These are phyloP conservation scores for Candida palmyrensis DNA, from an alignment of 805 yeast genomes.

Conservation along the genomic window DNA sequence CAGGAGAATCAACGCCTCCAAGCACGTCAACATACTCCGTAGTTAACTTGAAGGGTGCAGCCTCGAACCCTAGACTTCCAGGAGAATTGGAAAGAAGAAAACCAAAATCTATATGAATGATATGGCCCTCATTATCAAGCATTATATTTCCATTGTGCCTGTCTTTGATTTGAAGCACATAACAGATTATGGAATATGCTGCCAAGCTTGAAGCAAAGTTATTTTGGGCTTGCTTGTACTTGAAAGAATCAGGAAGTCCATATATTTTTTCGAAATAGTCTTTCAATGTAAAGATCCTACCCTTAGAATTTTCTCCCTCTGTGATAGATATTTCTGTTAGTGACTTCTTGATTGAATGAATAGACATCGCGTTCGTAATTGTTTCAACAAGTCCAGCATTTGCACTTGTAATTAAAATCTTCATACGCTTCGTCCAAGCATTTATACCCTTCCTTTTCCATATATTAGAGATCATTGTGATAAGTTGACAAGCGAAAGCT, in stretches of 20 bases:
- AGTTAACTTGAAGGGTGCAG: slow-evolving; percentile 94
- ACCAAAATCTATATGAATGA: slow-evolving; percentile 94
- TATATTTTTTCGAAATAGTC: slow-evolving; percentile 77
- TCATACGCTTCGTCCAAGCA: slow-evolving; percentile 93
- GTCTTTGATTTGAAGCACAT: slow-evolving; percentile 87
- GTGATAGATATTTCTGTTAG: slow-evolving; percentile 69
- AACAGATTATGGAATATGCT: slow-evolving; percentile 86
- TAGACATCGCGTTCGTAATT: slow-evolving; percentile 87
- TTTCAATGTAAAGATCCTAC: slow-evolving; percentile 61
- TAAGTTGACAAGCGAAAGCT: slow-evolving; percentile 94
- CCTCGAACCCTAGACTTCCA: slow-evolving; percentile 95
- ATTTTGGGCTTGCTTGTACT: slow-evolving; percentile 71
- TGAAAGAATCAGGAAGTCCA: slow-evolving; percentile 55
- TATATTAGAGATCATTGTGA: slow-evolving; percentile 77
- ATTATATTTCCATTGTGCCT: slow-evolving; percentile 96
- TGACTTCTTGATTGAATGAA: slow-evolving; percentile 92
- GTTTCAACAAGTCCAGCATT: slow-evolving; percentile 93
- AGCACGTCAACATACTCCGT: slow-evolving; percentile 82
- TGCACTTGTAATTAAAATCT: slow-evolving; percentile 85
- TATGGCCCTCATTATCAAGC: slow-evolving; percentile 94
- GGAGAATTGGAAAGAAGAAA: slow-evolving; percentile 91
- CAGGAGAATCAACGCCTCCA: slow-evolving; percentile 68
- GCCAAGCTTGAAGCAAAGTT: slow-evolving; percentile 86
- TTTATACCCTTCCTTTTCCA: slow-evolving; percentile 70
- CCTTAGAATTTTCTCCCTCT: slow-evolving; percentile 64